Evolutionary conservation across 2,329 filamentous ascomycete species (phyloP).

Genomic region (Cytospora leucostoma): DNA sequence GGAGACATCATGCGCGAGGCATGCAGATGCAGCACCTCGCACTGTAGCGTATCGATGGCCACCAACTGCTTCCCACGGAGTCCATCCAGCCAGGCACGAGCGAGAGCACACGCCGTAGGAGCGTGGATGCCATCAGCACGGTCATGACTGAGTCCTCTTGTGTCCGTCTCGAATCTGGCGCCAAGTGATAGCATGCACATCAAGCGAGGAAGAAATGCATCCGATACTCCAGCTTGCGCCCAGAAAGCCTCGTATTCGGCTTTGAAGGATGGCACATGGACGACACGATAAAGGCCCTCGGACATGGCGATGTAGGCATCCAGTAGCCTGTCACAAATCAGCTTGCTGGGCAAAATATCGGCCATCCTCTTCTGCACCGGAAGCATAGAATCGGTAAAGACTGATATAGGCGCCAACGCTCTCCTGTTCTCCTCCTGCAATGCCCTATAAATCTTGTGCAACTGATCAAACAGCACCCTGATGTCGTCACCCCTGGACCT

Average conservation of each 20-base stretch:
- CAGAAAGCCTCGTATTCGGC: conserved; percentile 55
- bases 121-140: conserved; percentile 57
- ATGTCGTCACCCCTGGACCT: conserved; percentile 44
- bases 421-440: conserved; percentile 51
- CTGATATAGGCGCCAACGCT: conserved; percentile 52
- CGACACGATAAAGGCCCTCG: conserved; percentile 55
- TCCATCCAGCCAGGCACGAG: conserved; percentile 55
- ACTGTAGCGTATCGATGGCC: conserved; percentile 55
- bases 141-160: conserved; percentile 52
- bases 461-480: conserved; percentile 46
- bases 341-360: conserved; percentile 54
- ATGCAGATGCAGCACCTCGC: conserved; percentile 55
- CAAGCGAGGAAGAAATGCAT: conserved; percentile 56
- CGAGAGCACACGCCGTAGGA: conserved; percentile 57
- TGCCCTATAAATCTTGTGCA: conserved; percentile 50
- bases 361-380: conserved; percentile 59
- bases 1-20: conserved; percentile 53
- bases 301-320: conserved; percentile 51
- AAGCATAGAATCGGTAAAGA: conserved; percentile 61
- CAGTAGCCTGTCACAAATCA: conserved; percentile 54
- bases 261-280: conserved; percentile 55
- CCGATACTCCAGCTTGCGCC: conserved; percentile 48
- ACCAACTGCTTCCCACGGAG: conserved; percentile 54
- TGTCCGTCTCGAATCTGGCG: conserved; percentile 54
- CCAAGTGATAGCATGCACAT: conserved; percentile 55